Evolutionary conservation across 495 filamentous ascomycete species (phyloP), one percentile per base, ranked within the genome.

Genomic region (Annulohypoxylon bovei): DNA sequence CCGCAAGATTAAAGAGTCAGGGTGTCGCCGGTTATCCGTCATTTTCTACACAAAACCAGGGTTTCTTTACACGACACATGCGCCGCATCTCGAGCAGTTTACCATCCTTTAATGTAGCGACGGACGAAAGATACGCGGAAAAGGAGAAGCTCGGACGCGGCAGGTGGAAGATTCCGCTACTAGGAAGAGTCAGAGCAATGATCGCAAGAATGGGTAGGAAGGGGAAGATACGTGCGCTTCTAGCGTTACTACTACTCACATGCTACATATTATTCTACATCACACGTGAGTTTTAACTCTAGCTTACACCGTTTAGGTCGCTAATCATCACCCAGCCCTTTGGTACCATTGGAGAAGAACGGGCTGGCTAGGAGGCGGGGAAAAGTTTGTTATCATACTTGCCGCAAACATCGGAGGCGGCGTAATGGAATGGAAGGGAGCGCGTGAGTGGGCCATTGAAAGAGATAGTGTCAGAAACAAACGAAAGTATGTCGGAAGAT

Each of bases 361-460:
- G 0, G 61, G 74, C 58, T 79, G 78, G 77, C 68, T 97, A 1
- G 94, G 95, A 23, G 93, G 93, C 30, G 95, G 96, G 0, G 88
- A 87, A 70, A 98, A 97, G 75, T 93, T 92, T 73, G 95, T 99
- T 35, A 91, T 99, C 30, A 95, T 99, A 68, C 83, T 98, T 7
- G 94, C 90, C 35, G 94, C 95, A 49, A 99, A 99, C 76, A 86
- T 94, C 60, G 95, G 96, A 28, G 95, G 95, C 55, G 95, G 95
- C 52, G 95, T 99, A 5, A 98, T 98, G 95, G 95, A 97, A 77
- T 97, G 92, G 94, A 99, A 99, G 77, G 95, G 96, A 0, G 90
- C 96, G 4, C 87, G 95, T 60, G 95, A 99, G 78, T 99, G 96
- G 96, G 95, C 95, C 0, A 95, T 98, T 60, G 95, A 99, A 83